Evolutionary conservation across 1,139 yeast species (phyloP).

Genomic region (Geotrichum phurueaensis): DNA sequence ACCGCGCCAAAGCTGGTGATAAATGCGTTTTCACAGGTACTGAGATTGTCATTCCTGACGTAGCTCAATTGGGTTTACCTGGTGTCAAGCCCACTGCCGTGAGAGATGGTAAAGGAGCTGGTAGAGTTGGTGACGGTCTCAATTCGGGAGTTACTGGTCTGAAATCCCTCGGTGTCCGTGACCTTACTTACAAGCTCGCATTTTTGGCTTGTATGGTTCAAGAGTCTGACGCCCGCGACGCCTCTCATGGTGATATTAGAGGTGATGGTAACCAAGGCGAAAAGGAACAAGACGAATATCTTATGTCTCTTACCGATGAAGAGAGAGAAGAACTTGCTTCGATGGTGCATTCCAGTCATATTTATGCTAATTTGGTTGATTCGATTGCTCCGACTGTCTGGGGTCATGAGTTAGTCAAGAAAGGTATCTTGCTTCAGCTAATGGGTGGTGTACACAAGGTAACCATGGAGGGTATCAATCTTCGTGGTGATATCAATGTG

Average conservation of each 20-base stretch:
- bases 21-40: conserved; percentile 93
- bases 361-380: conserved; percentile 76
- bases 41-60: conserved; percentile 92
- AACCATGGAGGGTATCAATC: conserved; percentile 89
- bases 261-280: conserved; percentile 41
- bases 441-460: conserved; percentile 94
- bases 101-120: conserved; percentile 58
- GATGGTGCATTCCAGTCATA: conserved; percentile 87
- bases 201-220: conserved; percentile 85
- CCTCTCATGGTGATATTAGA: conserved; percentile 39
- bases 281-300: conserved; percentile 66
- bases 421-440: conserved; percentile 82
- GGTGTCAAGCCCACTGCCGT: conserved; percentile 87
- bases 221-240: conserved; percentile 35
- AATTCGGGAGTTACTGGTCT: conserved; percentile 83
- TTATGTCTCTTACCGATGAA: conserved; percentile 71
- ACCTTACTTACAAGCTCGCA: conserved; percentile 84
- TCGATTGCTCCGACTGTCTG: conserved; percentile 96
- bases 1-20: conserved; percentile 96
- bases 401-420: conserved; percentile 92
- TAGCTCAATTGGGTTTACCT: conserved; percentile 91
- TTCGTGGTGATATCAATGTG: conserved; percentile 95
- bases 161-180: conserved; percentile 85
- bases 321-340: conserved; percentile 80
- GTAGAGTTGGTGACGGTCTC: conserved; percentile 61